Base-by-base conservation (phyloP, 2,329 filamentous ascomycete genomes). In the Aphanoascus verrucosus region DNA sequence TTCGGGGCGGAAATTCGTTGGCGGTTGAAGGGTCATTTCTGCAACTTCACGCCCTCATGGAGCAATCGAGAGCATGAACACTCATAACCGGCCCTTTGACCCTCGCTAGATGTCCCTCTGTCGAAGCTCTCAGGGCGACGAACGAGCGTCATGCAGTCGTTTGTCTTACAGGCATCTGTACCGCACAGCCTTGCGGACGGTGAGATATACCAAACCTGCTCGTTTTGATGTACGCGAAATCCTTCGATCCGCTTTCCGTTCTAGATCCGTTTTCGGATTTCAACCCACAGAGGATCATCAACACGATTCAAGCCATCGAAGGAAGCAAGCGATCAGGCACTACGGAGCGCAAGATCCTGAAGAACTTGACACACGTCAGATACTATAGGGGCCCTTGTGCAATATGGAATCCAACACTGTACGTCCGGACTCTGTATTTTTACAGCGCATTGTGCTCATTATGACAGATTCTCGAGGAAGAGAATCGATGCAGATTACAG, bases 81-180 rank as follows among this genome's bases (percentile, higher is more conserved):
- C n/a, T n/a, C n/a, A n/a, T n/a, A n/a, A n/a, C n/a, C n/a, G 38
- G n/a, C 19, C 38, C 19, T 41, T 41, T 17, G 7, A 19, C 15
- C 7, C 8, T 41, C 38, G 17, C 19, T 19, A 53, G 35, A 59
- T 58, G 56, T 51, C 50, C 40, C 54, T 59, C 23, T n/a, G 56
- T 55, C 23, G 53, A 52, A 32, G 45, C 51, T n/a, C 56, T 59
- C 47, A 43, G 54, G 47, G 52, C 53, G n/a, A 35, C 47, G 8
- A 47, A 55, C 48, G 58, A 64, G 51, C 58, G 58, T 50, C 59
- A 61, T 57, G 61, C 63, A 9, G 59, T 81, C 45, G 53, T 77
- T 53, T 72, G 59, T 77, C 78, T 49, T 84, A 84, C 63, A 77
- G 81, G 55, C 72, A 76, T 52, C 69, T 84, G 41, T 79, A 78